phyloP scores from a whole-genome alignment of 2,329 filamentous ascomycete genomes.

The Nothopassalora personata region DNA sequence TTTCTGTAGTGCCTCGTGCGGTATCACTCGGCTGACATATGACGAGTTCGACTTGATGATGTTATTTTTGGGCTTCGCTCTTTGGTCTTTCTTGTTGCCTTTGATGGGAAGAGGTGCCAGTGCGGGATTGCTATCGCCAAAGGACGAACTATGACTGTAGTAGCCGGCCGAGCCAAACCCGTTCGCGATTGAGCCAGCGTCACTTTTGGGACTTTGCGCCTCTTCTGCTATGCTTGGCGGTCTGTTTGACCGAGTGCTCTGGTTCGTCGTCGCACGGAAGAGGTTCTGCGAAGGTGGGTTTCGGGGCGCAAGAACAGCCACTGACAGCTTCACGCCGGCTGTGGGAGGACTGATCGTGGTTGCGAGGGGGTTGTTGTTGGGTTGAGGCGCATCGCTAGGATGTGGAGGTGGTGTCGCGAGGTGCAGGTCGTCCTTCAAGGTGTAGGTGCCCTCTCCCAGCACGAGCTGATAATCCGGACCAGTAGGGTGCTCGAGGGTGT shows the following conservation, averaged over 20 bases:
- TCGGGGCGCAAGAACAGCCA: constrained; percentile 62
- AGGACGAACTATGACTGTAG: constrained; percentile 51
- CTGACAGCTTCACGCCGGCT: constrained; percentile 75
- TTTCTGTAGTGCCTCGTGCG: constrained; percentile 75
- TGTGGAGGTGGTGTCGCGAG: constrained; percentile 93
- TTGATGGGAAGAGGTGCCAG: constrained; percentile 59
- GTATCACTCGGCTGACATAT: constrained; percentile 93
- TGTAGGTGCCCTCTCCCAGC: constrained; percentile 90
- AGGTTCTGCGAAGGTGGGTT: constrained; percentile 40
- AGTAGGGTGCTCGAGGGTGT: constrained; percentile 72
- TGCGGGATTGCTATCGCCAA: constrained; percentile 79
- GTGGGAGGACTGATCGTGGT: constrained; percentile 80
- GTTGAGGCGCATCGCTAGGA: constrained; percentile 80
- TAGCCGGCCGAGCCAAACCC: constrained; percentile 33
- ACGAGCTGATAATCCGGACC: constrained; percentile 84
- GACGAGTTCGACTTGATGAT: constrained; percentile 98
- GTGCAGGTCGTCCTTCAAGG: constrained; percentile 82
- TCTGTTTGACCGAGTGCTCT: constrained; percentile 33
- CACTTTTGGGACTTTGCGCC: constrained; percentile 41
- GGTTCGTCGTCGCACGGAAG: constrained; percentile 37
- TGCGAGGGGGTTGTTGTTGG: constrained; percentile 85
- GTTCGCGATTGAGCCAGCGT: constrained; percentile 40
- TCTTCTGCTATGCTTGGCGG: constrained; percentile 47
- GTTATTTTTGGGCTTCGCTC: constrained; percentile 93
- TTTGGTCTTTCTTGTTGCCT: constrained; percentile 60